These are phyloP conservation scores for Amanita rubescens DNA, from an alignment of 768 basidiomycete species.

Conservation along the genomic window DNA sequence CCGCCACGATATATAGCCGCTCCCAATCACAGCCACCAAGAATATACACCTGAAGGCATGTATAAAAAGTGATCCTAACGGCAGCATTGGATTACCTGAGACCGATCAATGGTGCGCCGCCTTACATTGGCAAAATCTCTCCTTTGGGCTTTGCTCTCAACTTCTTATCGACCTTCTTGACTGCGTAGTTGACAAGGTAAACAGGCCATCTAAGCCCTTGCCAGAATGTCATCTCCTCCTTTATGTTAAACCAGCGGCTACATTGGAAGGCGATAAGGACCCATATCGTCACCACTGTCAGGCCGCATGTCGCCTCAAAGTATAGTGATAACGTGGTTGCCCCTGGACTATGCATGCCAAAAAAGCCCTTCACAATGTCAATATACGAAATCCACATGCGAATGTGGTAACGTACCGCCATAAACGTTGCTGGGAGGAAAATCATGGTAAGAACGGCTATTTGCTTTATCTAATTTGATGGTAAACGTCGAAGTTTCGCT, in stretches of 20 bases:
- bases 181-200: conserved; percentile 10
- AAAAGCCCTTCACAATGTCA: conserved; percentile 17
- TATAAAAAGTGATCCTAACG: too few species aligned
- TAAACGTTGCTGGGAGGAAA: conserved; percentile 52
- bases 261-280: too few species aligned
- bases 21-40: too few species aligned
- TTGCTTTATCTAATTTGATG: conserved; percentile 37
- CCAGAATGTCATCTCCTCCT: conserved; percentile 19
- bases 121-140: too few species aligned
- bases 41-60: too few species aligned
- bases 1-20: too few species aligned
- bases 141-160: background rate
- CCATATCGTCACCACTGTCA: too few species aligned
- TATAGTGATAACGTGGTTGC: too few species aligned
- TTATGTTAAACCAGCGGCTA: conserved; percentile 29
- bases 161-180: background rate
- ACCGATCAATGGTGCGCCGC: too few species aligned
- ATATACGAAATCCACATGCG: background rate
- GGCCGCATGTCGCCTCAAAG: too few species aligned
- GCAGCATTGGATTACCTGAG: too few species aligned
- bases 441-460: conserved; percentile 58
- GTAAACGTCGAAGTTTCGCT: background rate
- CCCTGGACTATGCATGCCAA: too few species aligned
- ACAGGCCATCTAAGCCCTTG: conserved; percentile 31
- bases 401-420: conserved; percentile 29